Percentiles rank a stretch among this genome's conserved stretches.
phyloP scores from a whole-genome alignment of 148 eudicot species.

The Polygonum aviculare region DNA sequence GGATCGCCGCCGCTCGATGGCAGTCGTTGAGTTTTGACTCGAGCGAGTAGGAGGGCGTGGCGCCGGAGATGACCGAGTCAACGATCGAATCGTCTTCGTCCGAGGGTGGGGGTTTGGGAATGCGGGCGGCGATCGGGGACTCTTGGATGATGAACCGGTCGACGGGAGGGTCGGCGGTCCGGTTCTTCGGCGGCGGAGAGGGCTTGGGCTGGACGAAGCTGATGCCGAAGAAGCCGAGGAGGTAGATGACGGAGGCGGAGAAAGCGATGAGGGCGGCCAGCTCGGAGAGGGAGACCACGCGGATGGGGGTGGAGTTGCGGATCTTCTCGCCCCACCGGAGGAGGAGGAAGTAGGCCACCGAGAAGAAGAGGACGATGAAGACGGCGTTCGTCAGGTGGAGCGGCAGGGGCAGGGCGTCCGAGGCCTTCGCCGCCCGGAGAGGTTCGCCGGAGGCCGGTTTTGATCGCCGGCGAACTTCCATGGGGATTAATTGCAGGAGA shows the following conservation, averaged over 20 bases:
- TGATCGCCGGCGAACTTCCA: conserved; percentile 13
- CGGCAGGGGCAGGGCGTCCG: conserved; percentile 68
- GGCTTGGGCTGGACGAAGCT: conserved; percentile 44
- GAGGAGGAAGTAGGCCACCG: conserved; percentile 62
- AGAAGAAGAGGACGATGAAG: conserved; percentile 73
- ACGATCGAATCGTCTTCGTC: conserved; percentile 21
- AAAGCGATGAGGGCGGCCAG: conserved; percentile 49
- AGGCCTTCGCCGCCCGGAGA: conserved; percentile 20
- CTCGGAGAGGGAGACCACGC: conserved; percentile 57
- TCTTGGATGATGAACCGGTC: conserved; percentile 7
- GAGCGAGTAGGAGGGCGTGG: conserved; percentile 23
- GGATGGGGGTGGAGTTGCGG: conserved; percentile 65
- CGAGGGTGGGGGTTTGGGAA: neutral
- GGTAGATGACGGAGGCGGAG: conserved; percentile 63
- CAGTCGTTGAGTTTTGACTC: conserved; percentile 27
- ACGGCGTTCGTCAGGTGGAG: conserved; percentile 57
- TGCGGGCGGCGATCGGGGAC: neutral
- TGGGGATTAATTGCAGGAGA: neutral
- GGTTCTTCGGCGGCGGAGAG: neutral
- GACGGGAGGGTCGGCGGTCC: conserved; percentile 2
- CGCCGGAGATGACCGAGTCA: conserved; percentile 18
- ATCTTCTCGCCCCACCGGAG: conserved; percentile 76
- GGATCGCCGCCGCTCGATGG: conserved; percentile 22
- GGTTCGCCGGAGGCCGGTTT: conserved; percentile 9
- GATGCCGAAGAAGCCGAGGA: conserved; percentile 72